Evolutionary conservation across 2,329 filamentous ascomycete species (phyloP).

Genomic region (Fusarium sp.): DNA sequence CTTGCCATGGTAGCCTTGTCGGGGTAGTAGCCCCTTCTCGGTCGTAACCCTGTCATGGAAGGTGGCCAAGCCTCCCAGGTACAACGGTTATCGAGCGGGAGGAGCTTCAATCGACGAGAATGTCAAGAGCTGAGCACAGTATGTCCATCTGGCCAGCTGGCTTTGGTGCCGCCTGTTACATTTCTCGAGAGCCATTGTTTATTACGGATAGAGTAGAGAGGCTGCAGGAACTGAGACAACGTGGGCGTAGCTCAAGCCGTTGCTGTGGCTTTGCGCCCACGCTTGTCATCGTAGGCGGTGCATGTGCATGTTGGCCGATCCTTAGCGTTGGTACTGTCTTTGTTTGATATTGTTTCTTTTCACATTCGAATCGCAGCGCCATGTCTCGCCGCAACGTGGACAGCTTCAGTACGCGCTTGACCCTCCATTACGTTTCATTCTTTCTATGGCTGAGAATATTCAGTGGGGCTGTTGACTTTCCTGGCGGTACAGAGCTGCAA

Average conservation of each 20-base stretch:
- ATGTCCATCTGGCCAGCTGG: background rate
- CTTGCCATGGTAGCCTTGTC: constrained; percentile 41
- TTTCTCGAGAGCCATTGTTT: constrained; percentile 16
- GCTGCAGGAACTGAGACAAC: constrained; percentile 36
- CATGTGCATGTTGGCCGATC: constrained; percentile 21
- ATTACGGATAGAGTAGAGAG: constrained; percentile 25
- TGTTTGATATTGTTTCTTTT: constrained; percentile 36
- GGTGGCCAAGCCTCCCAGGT: constrained; percentile 33
- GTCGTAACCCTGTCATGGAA: constrained; percentile 44
- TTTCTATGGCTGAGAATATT: constrained; percentile 24
- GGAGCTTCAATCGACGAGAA: constrained; percentile 22
- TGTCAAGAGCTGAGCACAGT: constrained; percentile 30
- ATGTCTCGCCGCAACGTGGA: constrained; percentile 39
- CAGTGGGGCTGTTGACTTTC: constrained; percentile 19
- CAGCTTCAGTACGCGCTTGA: constrained; percentile 31
- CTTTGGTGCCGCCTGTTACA: constrained; percentile 20
- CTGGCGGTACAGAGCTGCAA: constrained; percentile 13
- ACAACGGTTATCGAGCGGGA: constrained; percentile 12
- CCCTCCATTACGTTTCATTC: constrained; percentile 24
- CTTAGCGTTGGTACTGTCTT: constrained; percentile 27
- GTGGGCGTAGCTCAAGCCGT: constrained; percentile 33
- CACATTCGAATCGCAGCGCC: constrained; percentile 27
- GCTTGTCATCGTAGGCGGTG: constrained; percentile 16
- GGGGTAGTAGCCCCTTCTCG: constrained; percentile 39
- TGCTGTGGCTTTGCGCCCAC: constrained; percentile 30